A percentile compares a stretch with the other conserved stretches of the same genome.
Conservation (phyloP, 1,139 yeast genomes). For the Pichia sp. region DNA sequence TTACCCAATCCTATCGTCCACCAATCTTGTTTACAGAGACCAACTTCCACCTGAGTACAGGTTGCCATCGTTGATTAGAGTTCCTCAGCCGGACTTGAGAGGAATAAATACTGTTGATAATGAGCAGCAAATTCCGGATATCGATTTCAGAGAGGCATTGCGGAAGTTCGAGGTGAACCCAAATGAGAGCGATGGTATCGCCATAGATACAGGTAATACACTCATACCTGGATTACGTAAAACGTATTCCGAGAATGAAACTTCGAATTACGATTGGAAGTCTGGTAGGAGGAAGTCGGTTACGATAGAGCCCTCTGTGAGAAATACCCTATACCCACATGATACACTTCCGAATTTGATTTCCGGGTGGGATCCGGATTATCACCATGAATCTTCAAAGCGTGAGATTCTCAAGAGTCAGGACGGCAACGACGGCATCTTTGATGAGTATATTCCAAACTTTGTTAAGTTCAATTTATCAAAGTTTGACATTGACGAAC, state of each 20-base stretch:
- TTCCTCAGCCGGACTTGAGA: constrained; percentile 15
- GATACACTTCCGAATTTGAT: no score
- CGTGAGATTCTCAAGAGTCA: background rate
- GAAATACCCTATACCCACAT: no score
- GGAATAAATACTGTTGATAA: constrained; percentile 22
- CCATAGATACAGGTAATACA: constrained; percentile 1
- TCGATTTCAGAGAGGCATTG: constrained; percentile 17
- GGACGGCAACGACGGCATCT: constrained; percentile 37
- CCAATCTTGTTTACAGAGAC: constrained; percentile 8
- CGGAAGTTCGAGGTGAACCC: constrained; percentile 6
- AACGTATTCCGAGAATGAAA: constrained; percentile 51
- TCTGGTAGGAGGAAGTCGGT: constrained; percentile 17
- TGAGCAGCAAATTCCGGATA: constrained; percentile 23
- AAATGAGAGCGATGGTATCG: background rate
- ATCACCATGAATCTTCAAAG: constrained; percentile 1
- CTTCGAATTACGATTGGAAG: constrained; percentile 40
- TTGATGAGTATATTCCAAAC: constrained; percentile 70
- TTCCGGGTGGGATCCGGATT: background rate
- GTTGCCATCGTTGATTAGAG: constrained; percentile 17
- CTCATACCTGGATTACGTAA: constrained; percentile 28
- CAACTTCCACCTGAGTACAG: constrained; percentile 11
- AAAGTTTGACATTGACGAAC: constrained; percentile 29
- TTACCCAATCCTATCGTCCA: constrained; percentile 9
- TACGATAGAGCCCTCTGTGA: no score
- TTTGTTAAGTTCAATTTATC: constrained; percentile 37